A percentile compares a stretch with the other conserved stretches of the same genome.
Conservation (phyloP, 345 rosid species). For the Euphorbia tirucalli region DNA sequence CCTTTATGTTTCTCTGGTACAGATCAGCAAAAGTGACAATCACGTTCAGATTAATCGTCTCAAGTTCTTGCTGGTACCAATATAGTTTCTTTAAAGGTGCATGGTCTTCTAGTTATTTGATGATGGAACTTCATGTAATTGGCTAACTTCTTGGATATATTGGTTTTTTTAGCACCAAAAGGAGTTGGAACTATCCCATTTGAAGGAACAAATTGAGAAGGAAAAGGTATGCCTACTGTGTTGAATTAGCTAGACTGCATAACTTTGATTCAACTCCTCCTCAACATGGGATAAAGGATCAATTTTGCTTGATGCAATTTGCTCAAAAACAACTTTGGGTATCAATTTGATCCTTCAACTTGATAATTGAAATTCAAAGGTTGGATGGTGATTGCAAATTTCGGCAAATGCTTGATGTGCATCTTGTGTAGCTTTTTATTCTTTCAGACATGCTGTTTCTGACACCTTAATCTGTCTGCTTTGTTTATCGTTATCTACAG, state of each 20-base stretch:
- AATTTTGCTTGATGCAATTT: no score
- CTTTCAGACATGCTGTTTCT: background rate
- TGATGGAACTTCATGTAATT: slow-evolving; percentile 2
- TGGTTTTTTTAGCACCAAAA: slow-evolving; percentile 60
- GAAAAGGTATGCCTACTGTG: slow-evolving; percentile 54
- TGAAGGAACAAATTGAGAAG: slow-evolving; percentile 82
- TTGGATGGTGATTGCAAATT: background rate
- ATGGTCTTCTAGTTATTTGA: slow-evolving; percentile 11
- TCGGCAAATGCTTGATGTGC: background rate
- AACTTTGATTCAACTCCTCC: background rate
- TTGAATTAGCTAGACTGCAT: background rate
- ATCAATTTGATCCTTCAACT: background rate
- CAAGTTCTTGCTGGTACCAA: slow-evolving; percentile 70
- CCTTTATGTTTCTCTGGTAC: slow-evolving; percentile 31
- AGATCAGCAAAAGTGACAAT: slow-evolving; percentile 47
- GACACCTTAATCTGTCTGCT: background rate
- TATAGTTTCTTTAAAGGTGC: background rate
- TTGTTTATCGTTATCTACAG: slow-evolving; percentile 32
- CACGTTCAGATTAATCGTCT: slow-evolving; percentile 59
- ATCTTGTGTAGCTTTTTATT: no score
- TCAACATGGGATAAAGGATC: no score
- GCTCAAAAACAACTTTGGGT: no score
- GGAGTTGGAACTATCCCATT: slow-evolving; percentile 70
- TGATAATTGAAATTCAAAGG: background rate
- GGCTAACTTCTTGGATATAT: slow-evolving; percentile 18